Evolutionary conservation across 1,284 basidiomycete genomes (phyloP).

Genomic region (Ganoderma lucidum): DNA sequence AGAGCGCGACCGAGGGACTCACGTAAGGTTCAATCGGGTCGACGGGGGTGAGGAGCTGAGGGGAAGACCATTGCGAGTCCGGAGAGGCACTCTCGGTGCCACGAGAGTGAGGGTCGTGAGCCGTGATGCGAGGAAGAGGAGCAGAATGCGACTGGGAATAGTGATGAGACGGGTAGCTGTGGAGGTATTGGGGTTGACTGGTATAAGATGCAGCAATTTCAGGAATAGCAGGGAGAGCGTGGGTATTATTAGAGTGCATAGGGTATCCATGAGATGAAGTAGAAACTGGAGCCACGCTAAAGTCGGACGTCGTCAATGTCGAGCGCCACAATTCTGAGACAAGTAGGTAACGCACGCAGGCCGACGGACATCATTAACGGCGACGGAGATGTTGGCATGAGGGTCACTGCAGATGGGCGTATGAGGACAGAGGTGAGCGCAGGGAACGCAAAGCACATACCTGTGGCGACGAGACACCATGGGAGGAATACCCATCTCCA

Average conservation of each 20-base stretch:
- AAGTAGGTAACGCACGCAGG: slow-evolving; percentile 51
- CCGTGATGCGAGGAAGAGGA: slow-evolving; percentile 35
- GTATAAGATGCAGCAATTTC: slow-evolving; percentile 54
- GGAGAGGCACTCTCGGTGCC: slow-evolving; percentile 31
- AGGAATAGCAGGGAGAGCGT: slow-evolving; percentile 62
- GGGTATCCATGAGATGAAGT: slow-evolving; percentile 39
- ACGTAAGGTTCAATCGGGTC: slow-evolving; percentile 70
- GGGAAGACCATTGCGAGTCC: slow-evolving; percentile 38
- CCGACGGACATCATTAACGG: slow-evolving; percentile 47
- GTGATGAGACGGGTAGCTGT: slow-evolving; percentile 58
- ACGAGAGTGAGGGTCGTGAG: slow-evolving; percentile 37
- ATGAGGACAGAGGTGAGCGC: slow-evolving; percentile 15
- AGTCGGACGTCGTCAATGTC: slow-evolving; percentile 15
- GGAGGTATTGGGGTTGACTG: slow-evolving; percentile 36
- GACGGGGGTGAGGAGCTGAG: slow-evolving; percentile 47
- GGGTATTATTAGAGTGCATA: slow-evolving; percentile 47
- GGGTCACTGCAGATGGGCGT: slow-evolving; percentile 30
- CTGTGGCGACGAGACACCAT: slow-evolving; percentile 60
- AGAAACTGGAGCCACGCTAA: slow-evolving; percentile 30
- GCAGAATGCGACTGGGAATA: slow-evolving; percentile 47
- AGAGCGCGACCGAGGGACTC: slow-evolving; percentile 39
- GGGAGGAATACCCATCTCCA: slow-evolving; percentile 60
- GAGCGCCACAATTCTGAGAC: slow-evolving; percentile 1
- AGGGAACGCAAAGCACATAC: slow-evolving; percentile 40
- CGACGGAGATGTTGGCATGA: slow-evolving; percentile 31